Conservation (phyloP, 1,284 basidiomycete genomes). For the Neonothopanus nambi region DNA sequence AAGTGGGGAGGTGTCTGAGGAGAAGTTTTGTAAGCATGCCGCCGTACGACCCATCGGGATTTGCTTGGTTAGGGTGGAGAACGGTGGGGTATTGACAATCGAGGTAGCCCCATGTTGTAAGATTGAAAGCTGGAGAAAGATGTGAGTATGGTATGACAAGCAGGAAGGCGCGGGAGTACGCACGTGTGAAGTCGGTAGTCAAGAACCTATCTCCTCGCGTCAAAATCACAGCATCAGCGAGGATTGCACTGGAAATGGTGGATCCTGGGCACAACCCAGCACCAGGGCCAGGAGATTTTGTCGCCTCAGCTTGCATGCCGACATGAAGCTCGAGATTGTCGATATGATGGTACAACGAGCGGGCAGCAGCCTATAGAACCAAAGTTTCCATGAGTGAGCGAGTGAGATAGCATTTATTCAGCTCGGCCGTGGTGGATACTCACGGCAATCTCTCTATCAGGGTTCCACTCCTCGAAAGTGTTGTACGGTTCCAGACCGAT, state of each 20-base stretch:
- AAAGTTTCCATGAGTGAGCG: too few species aligned
- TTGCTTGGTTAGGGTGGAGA: not conserved
- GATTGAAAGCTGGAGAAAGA: conserved; percentile 52
- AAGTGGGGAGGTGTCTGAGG: conserved; percentile 65
- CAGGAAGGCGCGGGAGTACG: conserved; percentile 24
- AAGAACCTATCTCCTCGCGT: conserved; percentile 77
- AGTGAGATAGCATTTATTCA: conserved; percentile 1
- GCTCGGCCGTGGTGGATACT: conserved; percentile 28
- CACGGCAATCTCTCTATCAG: conserved; percentile 61
- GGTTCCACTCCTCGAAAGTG: conserved; percentile 80
- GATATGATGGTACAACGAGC: conserved; percentile 71
- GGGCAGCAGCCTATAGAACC: conserved; percentile 68
- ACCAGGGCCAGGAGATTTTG: conserved; percentile 70
- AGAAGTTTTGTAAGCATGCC: conserved; percentile 74
- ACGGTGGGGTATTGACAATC: conserved; percentile 61
- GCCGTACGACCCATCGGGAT: conserved; percentile 67
- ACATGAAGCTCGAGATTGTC: conserved; percentile 78
- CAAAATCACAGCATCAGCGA: conserved; percentile 79
- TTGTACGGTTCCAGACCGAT: conserved; percentile 50
- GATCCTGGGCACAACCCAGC: conserved; percentile 86
- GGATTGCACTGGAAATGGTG: conserved; percentile 83
- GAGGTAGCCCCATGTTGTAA: conserved; percentile 78
- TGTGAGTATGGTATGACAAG: conserved; percentile 1
- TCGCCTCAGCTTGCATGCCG: conserved; percentile 76
- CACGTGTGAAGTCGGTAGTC: conserved; percentile 74